A percentile compares a stretch with the other conserved stretches of the same genome.
These are phyloP conservation scores for Dipodascopsis uninucleata DNA, from an alignment of 805 yeast genomes.

Conservation along the genomic window DNA sequence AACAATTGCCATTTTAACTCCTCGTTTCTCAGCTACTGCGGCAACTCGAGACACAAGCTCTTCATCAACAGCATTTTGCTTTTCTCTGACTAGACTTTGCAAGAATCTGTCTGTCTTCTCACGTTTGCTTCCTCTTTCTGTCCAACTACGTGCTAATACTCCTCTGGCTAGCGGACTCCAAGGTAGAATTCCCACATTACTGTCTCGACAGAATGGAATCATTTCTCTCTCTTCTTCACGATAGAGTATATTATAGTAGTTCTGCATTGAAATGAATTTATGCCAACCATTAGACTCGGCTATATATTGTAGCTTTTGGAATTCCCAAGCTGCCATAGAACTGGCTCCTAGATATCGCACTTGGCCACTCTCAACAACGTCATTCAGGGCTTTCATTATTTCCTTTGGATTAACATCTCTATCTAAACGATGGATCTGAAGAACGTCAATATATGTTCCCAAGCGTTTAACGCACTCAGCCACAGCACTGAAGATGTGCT, in stretches of 20 bases:
- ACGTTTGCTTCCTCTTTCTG: constrained; percentile 3
- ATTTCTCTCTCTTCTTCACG: constrained; percentile 67
- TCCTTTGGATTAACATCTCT: constrained; percentile 44
- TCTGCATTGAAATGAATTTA: constrained; percentile 59
- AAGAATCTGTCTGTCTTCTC: constrained; percentile 2
- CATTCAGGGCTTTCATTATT: constrained; percentile 54
- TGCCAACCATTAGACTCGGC: constrained; percentile 59
- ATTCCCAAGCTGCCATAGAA: constrained; percentile 54
- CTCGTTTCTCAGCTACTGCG: constrained; percentile 46
- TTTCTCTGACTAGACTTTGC: background rate
- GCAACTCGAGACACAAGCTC: constrained; percentile 46
- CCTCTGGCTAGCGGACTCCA: constrained; percentile 62
- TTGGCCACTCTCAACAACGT: constrained; percentile 46
- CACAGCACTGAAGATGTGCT: constrained; percentile 48
- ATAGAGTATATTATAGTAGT: constrained; percentile 51
- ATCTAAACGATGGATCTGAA: constrained; percentile 58
- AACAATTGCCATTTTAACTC: constrained; percentile 51
- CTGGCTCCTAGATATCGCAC: constrained; percentile 62
- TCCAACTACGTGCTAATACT: constrained; percentile 47
- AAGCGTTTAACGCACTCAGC: constrained; percentile 40
- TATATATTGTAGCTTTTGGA: constrained; percentile 48
- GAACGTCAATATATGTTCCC: constrained; percentile 51
- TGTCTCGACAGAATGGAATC: constrained; percentile 51
- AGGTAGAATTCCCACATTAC: constrained; percentile 56
- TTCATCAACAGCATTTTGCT: constrained; percentile 11